Percentiles rank a stretch among this genome's conserved stretches.
Evolutionary conservation across 495 filamentous ascomycete species (phyloP).

Genomic region (Tirmania nivea): DNA sequence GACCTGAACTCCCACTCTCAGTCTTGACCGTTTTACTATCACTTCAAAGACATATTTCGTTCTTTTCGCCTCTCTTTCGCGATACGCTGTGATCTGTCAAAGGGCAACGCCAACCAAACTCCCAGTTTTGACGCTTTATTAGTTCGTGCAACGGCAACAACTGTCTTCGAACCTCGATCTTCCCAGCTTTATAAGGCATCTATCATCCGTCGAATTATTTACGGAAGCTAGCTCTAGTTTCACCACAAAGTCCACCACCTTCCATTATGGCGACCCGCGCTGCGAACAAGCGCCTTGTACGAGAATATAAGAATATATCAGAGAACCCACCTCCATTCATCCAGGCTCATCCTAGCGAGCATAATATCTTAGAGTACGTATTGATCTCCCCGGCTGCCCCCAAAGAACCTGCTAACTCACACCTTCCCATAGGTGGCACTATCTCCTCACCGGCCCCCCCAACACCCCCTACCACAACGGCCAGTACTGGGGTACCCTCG

Average conservation of each 20-base stretch:
- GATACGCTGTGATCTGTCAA: no score
- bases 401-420: conserved; percentile 2
- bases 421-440: conserved; percentile 62
- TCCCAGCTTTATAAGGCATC: no score
- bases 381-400: not conserved
- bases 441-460: conserved; percentile 90
- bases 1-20: no score
- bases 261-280: conserved; percentile 53
- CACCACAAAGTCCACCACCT: conserved; percentile 1
- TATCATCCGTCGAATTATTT: no score
- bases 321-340: conserved; percentile 89
- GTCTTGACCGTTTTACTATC: no score
- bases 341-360: conserved; percentile 76
- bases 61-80: no score
- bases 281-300: conserved; percentile 69
- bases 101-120: no score
- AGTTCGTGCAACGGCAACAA: no score
- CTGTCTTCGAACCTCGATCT: no score
- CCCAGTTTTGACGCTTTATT: no score
- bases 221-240: no score
- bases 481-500: conserved; percentile 94
- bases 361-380: conserved; percentile 76
- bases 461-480: conserved; percentile 82
- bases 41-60: no score
- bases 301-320: conserved; percentile 81